These are phyloP conservation scores for Symbiodinium pilosum DNA, from an alignment of 73 alveolate species.

Conservation along the genomic window DNA sequence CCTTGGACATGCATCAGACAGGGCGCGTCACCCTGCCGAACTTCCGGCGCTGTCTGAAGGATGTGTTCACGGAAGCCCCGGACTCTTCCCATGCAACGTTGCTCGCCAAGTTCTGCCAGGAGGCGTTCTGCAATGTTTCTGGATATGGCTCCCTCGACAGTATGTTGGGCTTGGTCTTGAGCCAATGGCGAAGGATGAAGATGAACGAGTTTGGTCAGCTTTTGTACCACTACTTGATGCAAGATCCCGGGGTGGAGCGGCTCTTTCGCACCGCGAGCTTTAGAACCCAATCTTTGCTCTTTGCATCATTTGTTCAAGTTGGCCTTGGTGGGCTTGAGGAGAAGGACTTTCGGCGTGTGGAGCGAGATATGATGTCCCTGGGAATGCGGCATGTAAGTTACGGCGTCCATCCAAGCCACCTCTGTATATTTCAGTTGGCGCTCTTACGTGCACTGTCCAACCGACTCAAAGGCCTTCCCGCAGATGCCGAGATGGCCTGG, in stretches of 20 bases:
- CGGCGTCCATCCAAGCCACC: constrained; percentile 44
- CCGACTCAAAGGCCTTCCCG: constrained; percentile 15
- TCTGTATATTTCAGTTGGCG: constrained; percentile 53
- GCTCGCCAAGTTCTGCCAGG: constrained; percentile 69
- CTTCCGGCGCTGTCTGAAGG: constrained; percentile 70
- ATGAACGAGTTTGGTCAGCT: constrained; percentile 48
- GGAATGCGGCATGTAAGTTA: constrained; percentile 40
- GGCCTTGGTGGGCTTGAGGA: constrained; percentile 68
- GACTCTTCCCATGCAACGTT: constrained; percentile 33
- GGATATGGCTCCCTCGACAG: constrained; percentile 62
- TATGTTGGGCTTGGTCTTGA: constrained; percentile 55
- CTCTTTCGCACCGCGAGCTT: constrained; percentile 26
- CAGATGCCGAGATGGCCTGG: constrained; percentile 64
- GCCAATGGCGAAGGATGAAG: constrained; percentile 51
- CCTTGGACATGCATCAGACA: constrained; percentile 30
- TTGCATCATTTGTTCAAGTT: constrained; percentile 64
- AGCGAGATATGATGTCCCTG: constrained; percentile 42
- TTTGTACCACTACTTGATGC: constrained; percentile 15
- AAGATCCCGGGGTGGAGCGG: constrained; percentile 40
- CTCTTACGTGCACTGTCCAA: constrained; percentile 15
- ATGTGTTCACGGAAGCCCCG: constrained; percentile 53
- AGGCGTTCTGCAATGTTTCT: constrained; percentile 26
- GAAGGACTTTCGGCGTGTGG: constrained; percentile 58
- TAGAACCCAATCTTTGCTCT: constrained; percentile 51
- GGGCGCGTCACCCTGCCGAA: constrained; percentile 40